Evolutionary conservation across 2,329 filamentous ascomycete species (phyloP), one percentile per base, ranked within the genome.

Genomic region (Trichoderma koningiopsis): DNA sequence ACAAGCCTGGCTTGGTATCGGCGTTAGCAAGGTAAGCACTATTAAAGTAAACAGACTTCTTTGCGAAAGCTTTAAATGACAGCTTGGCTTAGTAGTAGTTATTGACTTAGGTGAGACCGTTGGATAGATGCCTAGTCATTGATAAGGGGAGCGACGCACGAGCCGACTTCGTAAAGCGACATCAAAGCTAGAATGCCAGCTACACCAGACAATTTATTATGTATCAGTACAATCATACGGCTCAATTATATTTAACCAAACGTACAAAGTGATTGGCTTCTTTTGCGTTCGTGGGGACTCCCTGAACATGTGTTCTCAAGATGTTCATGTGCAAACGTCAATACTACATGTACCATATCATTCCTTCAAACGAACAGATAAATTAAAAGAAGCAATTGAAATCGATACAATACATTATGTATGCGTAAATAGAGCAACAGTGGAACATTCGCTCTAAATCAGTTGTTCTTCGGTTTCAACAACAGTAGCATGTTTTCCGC

Each of bases 41-140:
- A 27, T 61, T 16, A n/a, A 55, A 13, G 47, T 1, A 1, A 19
- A 19, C 37, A n/a, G 55, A n/a, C 6, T 37, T 43, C 57, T 4
- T 40, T 29, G 29, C 49, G 27, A 43, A 29, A 61, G 31, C 24
- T 31, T 31, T 2, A 11, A 55, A 22, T 24, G 4, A 24, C 24
- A 43, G 11, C 35, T 37, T 31, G 35, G 65, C 65, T 68, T 68
- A 68, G 57, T 61, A 61, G 65, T 40, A 61, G 13, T 16, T 14
- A 19, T 27, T 57, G 57, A 68, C 65, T 68, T 47, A 61, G 65
- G 57, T 68, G 19, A 68, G 65, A 68, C 11, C 35, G 5, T 31
- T 37, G 40, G 16, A 37, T 27, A 27, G 27, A 27, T 27, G n/a
- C n/a, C n/a, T 37, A 27, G 59, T 24, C 13, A 35, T 13, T 22